These are phyloP conservation scores for Pythium brachiatum DNA, from an alignment of 352 stramenopile species.

Conservation along the genomic window DNA sequence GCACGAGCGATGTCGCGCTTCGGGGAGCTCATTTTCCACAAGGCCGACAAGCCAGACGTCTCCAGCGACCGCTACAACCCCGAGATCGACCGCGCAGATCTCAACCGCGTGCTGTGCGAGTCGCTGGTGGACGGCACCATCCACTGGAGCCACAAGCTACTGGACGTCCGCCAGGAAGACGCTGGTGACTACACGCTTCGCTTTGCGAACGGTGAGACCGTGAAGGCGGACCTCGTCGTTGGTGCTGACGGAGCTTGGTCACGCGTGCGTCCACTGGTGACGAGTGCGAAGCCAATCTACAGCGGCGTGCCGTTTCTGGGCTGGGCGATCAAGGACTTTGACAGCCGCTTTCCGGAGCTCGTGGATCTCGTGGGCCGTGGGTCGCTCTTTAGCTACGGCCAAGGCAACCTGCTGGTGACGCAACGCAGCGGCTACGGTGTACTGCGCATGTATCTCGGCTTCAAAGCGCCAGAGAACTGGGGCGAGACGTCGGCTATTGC, in stretches of 20 bases:
- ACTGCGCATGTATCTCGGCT: conserved; percentile 23
- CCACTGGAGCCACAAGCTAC: conserved; percentile 22
- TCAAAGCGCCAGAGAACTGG: conserved; percentile 11
- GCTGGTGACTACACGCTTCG: background rate
- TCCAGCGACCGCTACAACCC: conserved; percentile 17
- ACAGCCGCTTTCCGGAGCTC: conserved; percentile 21
- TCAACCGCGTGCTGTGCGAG: conserved; percentile 21
- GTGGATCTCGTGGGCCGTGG: conserved; percentile 21
- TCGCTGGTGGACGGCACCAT: conserved; percentile 6
- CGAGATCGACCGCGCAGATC: conserved; percentile 22
- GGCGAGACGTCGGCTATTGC: conserved; percentile 6
- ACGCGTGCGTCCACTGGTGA: conserved; percentile 16
- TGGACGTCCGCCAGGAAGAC: background rate
- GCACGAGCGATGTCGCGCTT: conserved; percentile 6
- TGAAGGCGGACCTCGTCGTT: conserved; percentile 14
- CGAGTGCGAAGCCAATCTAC: conserved; percentile 5
- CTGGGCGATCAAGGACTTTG: conserved; percentile 18
- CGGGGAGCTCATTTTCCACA: conserved; percentile 10
- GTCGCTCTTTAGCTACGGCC: conserved; percentile 16
- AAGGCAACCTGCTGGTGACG: conserved; percentile 16
- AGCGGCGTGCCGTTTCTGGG: conserved; percentile 16
- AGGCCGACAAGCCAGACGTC: background rate
- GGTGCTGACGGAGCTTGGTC: conserved; percentile 27
- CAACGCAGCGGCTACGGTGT: conserved; percentile 28
- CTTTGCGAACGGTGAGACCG: conserved; percentile 12